phyloP scores from a whole-genome alignment of 345 rosid genomes.

The Eucalyptus brandiana region DNA sequence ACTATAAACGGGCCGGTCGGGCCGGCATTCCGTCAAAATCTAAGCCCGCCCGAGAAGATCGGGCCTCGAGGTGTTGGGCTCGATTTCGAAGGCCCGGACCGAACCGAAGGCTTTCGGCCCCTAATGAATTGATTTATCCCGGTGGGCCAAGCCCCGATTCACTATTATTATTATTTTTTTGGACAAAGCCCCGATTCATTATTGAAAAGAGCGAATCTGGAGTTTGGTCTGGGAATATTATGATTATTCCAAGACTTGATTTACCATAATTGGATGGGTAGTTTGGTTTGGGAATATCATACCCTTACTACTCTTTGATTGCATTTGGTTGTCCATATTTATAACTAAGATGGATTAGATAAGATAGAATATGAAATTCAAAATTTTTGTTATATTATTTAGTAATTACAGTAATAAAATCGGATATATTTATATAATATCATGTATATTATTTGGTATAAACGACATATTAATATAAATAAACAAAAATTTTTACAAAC shows the following conservation, averaged over 20 bases:
- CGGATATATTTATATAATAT: too few species aligned
- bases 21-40: neutral
- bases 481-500: too few species aligned
- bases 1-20: neutral
- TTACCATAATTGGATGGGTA: neutral
- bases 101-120: constrained; percentile 18
- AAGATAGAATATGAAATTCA: accelerated
- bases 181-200: neutral
- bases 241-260: neutral
- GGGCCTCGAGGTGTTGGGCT: neutral
- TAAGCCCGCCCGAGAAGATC: neutral
- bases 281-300: neutral
- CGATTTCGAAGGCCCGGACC: neutral
- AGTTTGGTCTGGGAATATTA: neutral
- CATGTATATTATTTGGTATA: too few species aligned
- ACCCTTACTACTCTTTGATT: neutral
- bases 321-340: accelerated
- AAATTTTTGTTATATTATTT: accelerated
- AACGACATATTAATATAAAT: too few species aligned
- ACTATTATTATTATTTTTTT: too few species aligned
- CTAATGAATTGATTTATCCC: neutral
- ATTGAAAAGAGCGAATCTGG: neutral
- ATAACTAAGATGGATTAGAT: accelerated
- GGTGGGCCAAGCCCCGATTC: neutral
- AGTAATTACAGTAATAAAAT: too few species aligned